These are phyloP conservation scores for Candida cerambycidarum DNA, from an alignment of 805 yeast genomes.

Conservation along the genomic window DNA sequence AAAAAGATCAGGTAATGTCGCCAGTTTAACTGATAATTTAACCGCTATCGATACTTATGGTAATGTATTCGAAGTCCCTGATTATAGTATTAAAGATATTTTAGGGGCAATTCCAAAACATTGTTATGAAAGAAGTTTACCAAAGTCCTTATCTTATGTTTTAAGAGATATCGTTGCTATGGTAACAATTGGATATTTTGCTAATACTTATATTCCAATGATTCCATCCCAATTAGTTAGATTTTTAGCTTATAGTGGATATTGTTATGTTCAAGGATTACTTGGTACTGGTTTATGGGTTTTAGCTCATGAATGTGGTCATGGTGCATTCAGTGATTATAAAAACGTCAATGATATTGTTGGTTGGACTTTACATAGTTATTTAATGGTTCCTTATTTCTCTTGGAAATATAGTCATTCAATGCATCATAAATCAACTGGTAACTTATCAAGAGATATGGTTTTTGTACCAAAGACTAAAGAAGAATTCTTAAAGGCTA, in stretches of 20 bases:
- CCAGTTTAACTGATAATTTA: slow-evolving; percentile 26
- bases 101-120: slow-evolving; percentile 69
- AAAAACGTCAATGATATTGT: slow-evolving; percentile 71
- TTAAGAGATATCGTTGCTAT: slow-evolving; percentile 56
- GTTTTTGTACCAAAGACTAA: slow-evolving; percentile 77
- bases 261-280: slow-evolving; percentile 42
- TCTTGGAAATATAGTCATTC: slow-evolving; percentile 85
- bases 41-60: slow-evolving; percentile 62
- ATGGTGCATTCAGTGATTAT: slow-evolving; percentile 77
- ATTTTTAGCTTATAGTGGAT: slow-evolving; percentile 35
- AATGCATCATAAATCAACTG: slow-evolving; percentile 89
- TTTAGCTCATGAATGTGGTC: slow-evolving; percentile 90
- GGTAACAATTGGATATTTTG: slow-evolving; percentile 50
- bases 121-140: slow-evolving; percentile 65
- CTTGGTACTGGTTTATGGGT: slow-evolving; percentile 82
- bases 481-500: slow-evolving; percentile 48
- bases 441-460: slow-evolving; percentile 78
- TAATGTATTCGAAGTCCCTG: slow-evolving; percentile 69
- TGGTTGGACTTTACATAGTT: slow-evolving; percentile 83
- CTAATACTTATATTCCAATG: slow-evolving; percentile 53
- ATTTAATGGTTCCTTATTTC: slow-evolving; percentile 78
- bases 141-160: slow-evolving; percentile 61
- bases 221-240: slow-evolving; percentile 47
- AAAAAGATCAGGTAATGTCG: slow-evolving; percentile 41
- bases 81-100: slow-evolving; percentile 72